Conservation (phyloP, 345 rosid species). For the Salix viminalis region DNA sequence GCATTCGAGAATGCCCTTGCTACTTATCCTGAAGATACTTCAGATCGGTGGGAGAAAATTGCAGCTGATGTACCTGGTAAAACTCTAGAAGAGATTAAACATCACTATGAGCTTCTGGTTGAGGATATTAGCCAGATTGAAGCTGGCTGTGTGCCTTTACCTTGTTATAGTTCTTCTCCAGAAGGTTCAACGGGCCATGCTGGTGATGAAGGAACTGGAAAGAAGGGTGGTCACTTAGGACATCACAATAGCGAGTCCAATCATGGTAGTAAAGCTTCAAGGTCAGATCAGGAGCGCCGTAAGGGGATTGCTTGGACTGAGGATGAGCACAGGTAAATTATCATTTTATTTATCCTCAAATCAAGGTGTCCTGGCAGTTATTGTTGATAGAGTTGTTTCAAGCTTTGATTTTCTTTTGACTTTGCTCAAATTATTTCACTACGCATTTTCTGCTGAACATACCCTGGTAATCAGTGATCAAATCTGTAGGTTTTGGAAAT, state of each 20-base stretch:
- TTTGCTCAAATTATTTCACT: background rate
- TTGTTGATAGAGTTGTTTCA: background rate
- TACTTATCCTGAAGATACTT: slow-evolving; percentile 51
- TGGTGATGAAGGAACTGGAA: slow-evolving; percentile 66
- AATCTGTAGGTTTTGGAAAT: background rate
- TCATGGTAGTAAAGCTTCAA: slow-evolving; percentile 75
- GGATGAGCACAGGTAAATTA: slow-evolving; percentile 47
- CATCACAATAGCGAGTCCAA: slow-evolving; percentile 50
- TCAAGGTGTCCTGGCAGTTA: background rate
- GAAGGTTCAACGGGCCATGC: slow-evolving; percentile 56
- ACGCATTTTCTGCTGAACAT: background rate
- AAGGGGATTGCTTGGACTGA: slow-evolving; percentile 99
- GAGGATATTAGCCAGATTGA: slow-evolving; percentile 77
- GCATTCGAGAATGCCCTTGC: slow-evolving; percentile 90
- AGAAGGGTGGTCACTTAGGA: slow-evolving; percentile 59
- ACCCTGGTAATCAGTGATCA: background rate
- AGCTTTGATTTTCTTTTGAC: background rate
- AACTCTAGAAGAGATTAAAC: slow-evolving; percentile 67
- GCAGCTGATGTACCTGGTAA: slow-evolving; percentile 76
- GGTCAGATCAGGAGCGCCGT: slow-evolving; percentile 89
- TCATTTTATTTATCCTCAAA: background rate
- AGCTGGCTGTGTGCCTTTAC: slow-evolving; percentile 85
- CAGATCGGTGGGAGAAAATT: slow-evolving; percentile 74
- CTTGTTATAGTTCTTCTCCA: slow-evolving; percentile 54
- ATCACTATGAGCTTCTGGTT: slow-evolving; percentile 73